Evolutionary conservation across 352 stramenopile genomes (phyloP).

Genomic region (Phytophthora crassamura): DNA sequence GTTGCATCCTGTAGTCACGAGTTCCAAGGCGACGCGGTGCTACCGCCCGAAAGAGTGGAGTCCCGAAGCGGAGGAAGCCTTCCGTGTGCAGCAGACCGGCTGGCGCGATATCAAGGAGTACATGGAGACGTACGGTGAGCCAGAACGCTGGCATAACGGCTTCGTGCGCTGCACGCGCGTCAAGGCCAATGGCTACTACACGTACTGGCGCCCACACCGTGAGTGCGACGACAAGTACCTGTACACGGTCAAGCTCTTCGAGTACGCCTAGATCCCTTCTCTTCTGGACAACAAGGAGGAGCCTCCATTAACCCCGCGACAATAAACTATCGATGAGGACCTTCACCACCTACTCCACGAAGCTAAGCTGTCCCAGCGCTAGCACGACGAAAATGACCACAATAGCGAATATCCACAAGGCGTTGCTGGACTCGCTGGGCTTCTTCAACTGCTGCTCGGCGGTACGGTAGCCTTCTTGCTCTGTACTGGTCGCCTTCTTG

Average conservation of each 20-base stretch:
- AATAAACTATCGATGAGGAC: constrained; percentile 22
- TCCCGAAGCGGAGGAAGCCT: constrained; percentile 73
- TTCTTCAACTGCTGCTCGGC: constrained; percentile 19
- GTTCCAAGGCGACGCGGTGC: constrained; percentile 63
- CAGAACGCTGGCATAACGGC: constrained; percentile 76
- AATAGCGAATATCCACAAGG: constrained; percentile 49
- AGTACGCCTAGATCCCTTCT: constrained; percentile 52
- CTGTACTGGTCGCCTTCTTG: not conserved
- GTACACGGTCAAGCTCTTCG: constrained; percentile 79
- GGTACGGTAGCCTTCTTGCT: not conserved
- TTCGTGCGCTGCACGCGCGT: constrained; percentile 83
- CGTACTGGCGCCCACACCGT: constrained; percentile 74
- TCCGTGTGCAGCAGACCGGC: constrained; percentile 75
- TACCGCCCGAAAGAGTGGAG: constrained; percentile 78
- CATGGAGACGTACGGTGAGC: constrained; percentile 77
- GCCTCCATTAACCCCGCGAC: constrained; percentile 12
- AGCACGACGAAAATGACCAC: constrained; percentile 45
- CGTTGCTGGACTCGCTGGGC: constrained; percentile 22
- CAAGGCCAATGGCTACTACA: constrained; percentile 87
- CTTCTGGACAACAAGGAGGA: constrained; percentile 4
- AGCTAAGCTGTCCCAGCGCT: constrained; percentile 41
- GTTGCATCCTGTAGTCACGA: constrained; percentile 49
- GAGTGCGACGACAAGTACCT: constrained; percentile 89
- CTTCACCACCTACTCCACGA: constrained; percentile 31
- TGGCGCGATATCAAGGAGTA: constrained; percentile 86